Conservation (phyloP, 2,329 filamentous ascomycete species). For the Sphaerulina populicola region DNA sequence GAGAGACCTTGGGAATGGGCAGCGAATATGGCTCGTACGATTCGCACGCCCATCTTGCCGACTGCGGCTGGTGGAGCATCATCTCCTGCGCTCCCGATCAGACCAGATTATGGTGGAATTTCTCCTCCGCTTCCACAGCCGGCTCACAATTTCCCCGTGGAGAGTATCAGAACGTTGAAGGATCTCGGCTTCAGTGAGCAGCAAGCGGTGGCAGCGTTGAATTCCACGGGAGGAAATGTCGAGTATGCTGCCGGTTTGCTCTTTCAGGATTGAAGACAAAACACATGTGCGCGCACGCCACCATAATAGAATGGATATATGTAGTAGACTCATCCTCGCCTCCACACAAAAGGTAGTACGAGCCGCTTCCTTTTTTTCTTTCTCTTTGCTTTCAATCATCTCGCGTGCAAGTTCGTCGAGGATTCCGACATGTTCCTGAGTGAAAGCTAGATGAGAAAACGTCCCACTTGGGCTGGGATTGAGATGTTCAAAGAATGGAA, state of each 20-base stretch:
- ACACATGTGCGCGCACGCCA: no score
- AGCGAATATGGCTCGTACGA: slow-evolving; percentile 49
- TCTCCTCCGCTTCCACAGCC: slow-evolving; percentile 26
- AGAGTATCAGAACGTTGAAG: slow-evolving; percentile 37
- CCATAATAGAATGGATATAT: no score
- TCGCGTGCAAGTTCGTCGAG: no score
- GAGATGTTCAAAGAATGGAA: no score
- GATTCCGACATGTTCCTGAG: no score
- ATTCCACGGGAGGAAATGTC: slow-evolving; percentile 43
- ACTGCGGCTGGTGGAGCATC: no score
- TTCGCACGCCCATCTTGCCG: slow-evolving; percentile 31
- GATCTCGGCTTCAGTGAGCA: slow-evolving; percentile 41
- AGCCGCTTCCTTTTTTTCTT: no score
- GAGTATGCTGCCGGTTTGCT: slow-evolving; percentile 43
- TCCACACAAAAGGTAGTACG: no score
- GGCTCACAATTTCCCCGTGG: slow-evolving; percentile 35
- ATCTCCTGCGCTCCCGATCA: slow-evolving; percentile 24
- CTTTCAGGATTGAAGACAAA: slow-evolving; percentile 34
- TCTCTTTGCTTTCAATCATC: no score
- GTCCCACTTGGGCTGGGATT: no score
- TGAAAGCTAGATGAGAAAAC: no score
- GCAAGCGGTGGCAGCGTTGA: slow-evolving; percentile 42
- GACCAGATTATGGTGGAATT: slow-evolving; percentile 23
- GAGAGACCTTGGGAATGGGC: slow-evolving; percentile 71
- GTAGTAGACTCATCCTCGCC: no score